Conservation (phyloP, 2,329 filamentous ascomycete species). For the Alternaria arborescens region DNA sequence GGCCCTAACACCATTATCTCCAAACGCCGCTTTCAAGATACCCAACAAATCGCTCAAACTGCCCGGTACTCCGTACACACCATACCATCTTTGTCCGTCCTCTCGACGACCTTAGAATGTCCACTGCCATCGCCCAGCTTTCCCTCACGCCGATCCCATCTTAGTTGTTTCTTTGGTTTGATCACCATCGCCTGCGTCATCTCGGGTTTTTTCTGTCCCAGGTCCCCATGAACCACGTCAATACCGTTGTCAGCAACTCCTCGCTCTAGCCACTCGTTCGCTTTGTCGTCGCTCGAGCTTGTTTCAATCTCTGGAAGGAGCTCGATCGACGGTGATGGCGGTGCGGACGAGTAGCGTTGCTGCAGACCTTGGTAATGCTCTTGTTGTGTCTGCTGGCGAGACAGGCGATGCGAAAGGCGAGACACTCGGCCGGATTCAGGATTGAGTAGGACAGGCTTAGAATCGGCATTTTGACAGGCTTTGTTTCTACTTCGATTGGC, state of each 20-base stretch:
- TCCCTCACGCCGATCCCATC: slow-evolving; percentile 11
- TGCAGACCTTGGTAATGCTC: slow-evolving; percentile 12
- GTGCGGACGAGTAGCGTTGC: slow-evolving; percentile 15
- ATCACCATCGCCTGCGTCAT: neutral
- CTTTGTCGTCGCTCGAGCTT: slow-evolving; percentile 20
- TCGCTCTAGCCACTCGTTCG: slow-evolving; percentile 29
- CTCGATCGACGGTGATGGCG: slow-evolving; percentile 20
- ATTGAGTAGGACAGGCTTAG: slow-evolving; percentile 7
- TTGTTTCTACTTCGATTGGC: slow-evolving; percentile 11
- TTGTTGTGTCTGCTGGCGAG: slow-evolving; percentile 11
- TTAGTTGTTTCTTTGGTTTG: slow-evolving; percentile 11
- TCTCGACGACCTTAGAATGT: neutral
- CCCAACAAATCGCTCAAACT: neutral
- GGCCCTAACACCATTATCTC: neutral
- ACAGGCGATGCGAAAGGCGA: slow-evolving; percentile 13
- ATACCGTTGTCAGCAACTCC: slow-evolving; percentile 8
- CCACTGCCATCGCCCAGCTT: neutral
- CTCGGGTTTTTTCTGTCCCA: slow-evolving; percentile 10
- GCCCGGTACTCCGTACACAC: neutral
- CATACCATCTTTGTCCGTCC: neutral
- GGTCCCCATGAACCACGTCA: slow-evolving; percentile 11
- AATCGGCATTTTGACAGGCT: neutral
- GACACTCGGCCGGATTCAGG: slow-evolving; percentile 7
- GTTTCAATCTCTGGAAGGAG: slow-evolving; percentile 20
- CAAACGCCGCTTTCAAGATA: neutral